Percentiles rank a stretch among this genome's conserved stretches.
phyloP scores from a whole-genome alignment of 495 filamentous ascomycete genomes.

The Aspergillus bertholletiae region DNA sequence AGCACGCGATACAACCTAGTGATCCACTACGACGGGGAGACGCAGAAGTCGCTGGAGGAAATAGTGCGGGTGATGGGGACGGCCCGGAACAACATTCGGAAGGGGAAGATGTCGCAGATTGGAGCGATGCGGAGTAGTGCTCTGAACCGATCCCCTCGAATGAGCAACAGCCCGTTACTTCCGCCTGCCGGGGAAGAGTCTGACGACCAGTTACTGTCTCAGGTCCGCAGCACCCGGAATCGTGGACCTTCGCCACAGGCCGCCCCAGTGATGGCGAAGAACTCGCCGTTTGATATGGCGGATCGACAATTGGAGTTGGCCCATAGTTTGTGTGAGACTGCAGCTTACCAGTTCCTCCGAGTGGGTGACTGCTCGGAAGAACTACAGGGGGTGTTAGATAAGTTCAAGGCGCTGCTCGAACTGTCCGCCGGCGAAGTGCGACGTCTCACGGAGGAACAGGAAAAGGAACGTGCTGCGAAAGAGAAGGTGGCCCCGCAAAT shows the following conservation, averaged over 20 bases:
- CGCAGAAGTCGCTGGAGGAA: constrained; percentile 75
- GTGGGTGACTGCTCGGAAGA: constrained; percentile 76
- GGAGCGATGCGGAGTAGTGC: constrained; percentile 8
- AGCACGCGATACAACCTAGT: constrained; percentile 76
- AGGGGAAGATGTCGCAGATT: constrained; percentile 56
- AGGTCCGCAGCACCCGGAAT: constrained; percentile 30
- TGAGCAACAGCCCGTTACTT: constrained; percentile 14
- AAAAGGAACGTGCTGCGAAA: constrained; percentile 18
- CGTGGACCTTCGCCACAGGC: constrained; percentile 16
- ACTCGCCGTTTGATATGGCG: constrained; percentile 58
- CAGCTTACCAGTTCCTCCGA: constrained; percentile 81
- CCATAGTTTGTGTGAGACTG: constrained; percentile 77
- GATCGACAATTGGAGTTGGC: constrained; percentile 76
- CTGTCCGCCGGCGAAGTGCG: constrained; percentile 38
- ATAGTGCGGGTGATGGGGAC: constrained; percentile 75
- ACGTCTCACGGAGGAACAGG: constrained; percentile 34
- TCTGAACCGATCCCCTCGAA: neutral
- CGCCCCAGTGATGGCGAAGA: constrained; percentile 9
- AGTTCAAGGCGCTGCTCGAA: constrained; percentile 42
- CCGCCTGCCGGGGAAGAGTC: constrained; percentile 1
- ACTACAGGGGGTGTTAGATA: constrained; percentile 61
- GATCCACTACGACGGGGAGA: constrained; percentile 84
- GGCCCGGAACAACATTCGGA: constrained; percentile 78
- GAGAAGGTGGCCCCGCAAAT: constrained; percentile 12
- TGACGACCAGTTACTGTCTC: constrained; percentile 15